Base-by-base conservation (phyloP, 768 basidiomycete genomes). In the Gymnopilus junonius region DNA sequence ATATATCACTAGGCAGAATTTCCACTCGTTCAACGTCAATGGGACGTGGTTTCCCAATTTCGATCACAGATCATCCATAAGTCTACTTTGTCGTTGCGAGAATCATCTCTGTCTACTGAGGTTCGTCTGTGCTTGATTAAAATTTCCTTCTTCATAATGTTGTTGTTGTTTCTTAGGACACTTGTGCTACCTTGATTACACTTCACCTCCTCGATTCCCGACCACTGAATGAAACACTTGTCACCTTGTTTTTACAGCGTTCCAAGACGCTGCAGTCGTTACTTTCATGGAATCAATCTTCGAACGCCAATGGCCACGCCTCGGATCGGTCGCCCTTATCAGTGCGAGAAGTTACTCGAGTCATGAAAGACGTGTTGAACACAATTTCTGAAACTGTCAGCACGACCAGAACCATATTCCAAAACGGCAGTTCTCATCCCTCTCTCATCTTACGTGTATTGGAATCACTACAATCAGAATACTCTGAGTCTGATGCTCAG, bases 161-260 rank as follows among this genome's bases (percentile, higher is more conserved):
- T n/a, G n/a, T n/a, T 61, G 42, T 54, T 58, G 7, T 11, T 54
- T 7, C 23, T 31, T 65, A 95, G 92, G 87, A 87, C 60, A 83
- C 84, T 1, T 93, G 93, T 66, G 88, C 93, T 2, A 89, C 89
- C 3, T 82, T 97, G 10, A 79, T 96, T 10, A 90, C 92, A 0
- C 83, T 98, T 43, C 90, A 96, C 73, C 82, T 97, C n/a, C 83
- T 98, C 27, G 95, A 97, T 70, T 94, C 93, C 6, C 82, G 89
- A 48, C 92, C 95, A 6, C 77, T 96, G 8, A 73, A 79, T 21
- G 93, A 95, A 53, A 88, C 91, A 0, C 77, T 96, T 31, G 77
- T 82, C 4, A 83, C 90, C 3, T 85, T 93, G 60, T 84, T 97
- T 4, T 74, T 81, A 0, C 94, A 97, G 72, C 85, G 92, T 8